Base-by-base conservation (phyloP, 2,329 filamentous ascomycete genomes). In the Clarireedia monteithiana region DNA sequence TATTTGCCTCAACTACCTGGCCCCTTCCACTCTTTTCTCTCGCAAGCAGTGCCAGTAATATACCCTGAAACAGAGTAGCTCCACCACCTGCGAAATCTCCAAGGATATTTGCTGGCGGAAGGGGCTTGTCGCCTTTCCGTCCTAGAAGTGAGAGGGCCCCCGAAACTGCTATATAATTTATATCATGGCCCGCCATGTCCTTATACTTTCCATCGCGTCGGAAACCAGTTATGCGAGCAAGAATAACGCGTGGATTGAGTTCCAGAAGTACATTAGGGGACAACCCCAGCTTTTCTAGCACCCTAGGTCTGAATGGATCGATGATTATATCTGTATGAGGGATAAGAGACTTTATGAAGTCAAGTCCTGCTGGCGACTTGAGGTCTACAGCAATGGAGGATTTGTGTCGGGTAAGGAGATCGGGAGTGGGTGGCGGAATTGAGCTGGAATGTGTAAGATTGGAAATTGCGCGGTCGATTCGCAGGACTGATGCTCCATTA, bases 41-140 rank as follows among this genome's bases (percentile, higher is more conserved):
- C 14, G 83, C 78, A 9, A 95, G 66, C 58, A 97, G 71, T 0
- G 94, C 92, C 20, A 96, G 75, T 55, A 96, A 70, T 4, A 97
- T 83, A 0, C 91, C 92, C 57, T 91, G 76, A 65, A 94, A 89
- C 44, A 94, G 84, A 62, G 84, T 84, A 0, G 87, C 85, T 36
- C 92, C 92, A 20, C 92, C 92, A 34, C 91, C 92, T 0, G 89
- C 94, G 63, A 97, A 97, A 69, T 97, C 92, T 0, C 84, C 92
- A 1, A 97, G 74, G 17, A 97, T 78, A 66, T 97, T 97, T 5
- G 77, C 82, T 0, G 94, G 94, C 17, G 91, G 80, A 59, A 86
- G 84, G 1, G 92, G 92, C 61, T 82, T 84, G 67, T 85, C 81
- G 15, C 77, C 79, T 27, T 75, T 74, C 0, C 87, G 77, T 0